phyloP scores from a whole-genome alignment of 768 basidiomycete genomes.

The Podaxis rugospora region DNA sequence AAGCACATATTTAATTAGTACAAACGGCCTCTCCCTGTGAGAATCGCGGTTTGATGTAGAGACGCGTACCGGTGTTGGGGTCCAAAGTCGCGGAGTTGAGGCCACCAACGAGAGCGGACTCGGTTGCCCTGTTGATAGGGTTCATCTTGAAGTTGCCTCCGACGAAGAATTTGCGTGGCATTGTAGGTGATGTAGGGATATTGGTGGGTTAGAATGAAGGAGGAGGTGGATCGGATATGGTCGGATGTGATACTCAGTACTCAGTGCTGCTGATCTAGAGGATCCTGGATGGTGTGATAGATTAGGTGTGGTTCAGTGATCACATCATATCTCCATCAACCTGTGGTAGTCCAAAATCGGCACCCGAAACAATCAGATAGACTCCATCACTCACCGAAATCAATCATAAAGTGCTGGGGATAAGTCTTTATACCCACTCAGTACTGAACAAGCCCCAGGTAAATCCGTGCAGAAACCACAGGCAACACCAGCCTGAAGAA shows the following conservation, averaged over 20 bases:
- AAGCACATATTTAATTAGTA: not conserved
- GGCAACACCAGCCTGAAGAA: too few relatives aligned
- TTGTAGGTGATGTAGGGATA: not conserved
- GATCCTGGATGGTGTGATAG: slow-evolving; percentile 2
- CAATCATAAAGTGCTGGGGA: not conserved
- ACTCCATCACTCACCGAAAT: not conserved
- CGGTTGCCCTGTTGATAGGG: slow-evolving; percentile 61
- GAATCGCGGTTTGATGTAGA: not conserved
- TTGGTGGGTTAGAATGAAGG: not conserved
- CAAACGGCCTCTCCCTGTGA: not conserved
- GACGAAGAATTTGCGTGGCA: slow-evolving; percentile 78
- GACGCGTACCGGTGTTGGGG: slow-evolving; percentile 59
- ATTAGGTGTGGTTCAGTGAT: not conserved
- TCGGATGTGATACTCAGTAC: slow-evolving; percentile 7
- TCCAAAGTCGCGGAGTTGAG: slow-evolving; percentile 83
- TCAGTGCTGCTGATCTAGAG: not conserved
- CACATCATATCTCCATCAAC: not conserved
- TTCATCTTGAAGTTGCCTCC: slow-evolving; percentile 99
- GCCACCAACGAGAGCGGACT: slow-evolving; percentile 57
- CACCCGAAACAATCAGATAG: not conserved
- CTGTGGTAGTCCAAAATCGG: not conserved
- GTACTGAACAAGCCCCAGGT: too few relatives aligned
- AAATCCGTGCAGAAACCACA: too few relatives aligned
- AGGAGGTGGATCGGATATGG: slow-evolving; percentile 4
- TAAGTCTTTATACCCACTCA: too few relatives aligned